Conservation (phyloP, 495 filamentous ascomycete species). For the Trichodelitschia bisporula region DNA sequence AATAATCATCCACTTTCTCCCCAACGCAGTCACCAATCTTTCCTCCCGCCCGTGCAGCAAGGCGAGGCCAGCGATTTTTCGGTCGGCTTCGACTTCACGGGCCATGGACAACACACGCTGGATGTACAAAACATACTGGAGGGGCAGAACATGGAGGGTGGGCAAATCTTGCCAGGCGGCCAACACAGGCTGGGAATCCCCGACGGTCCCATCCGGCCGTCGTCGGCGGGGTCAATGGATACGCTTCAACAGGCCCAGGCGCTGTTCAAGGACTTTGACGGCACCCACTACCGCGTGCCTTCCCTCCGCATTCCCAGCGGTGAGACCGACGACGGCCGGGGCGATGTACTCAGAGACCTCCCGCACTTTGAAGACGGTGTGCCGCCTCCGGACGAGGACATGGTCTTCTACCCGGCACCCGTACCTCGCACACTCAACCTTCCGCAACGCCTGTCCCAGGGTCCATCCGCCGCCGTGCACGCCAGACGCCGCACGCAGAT, state of each 20-base stretch:
- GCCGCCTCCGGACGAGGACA: slow-evolving; percentile 39
- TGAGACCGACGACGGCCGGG: slow-evolving; percentile 14
- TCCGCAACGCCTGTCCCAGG: slow-evolving; percentile 64
- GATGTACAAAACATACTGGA: no score
- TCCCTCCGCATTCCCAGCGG: slow-evolving; percentile 10
- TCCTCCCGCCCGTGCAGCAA: no score
- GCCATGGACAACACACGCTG: no score
- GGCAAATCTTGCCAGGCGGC: no score
- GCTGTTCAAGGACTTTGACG: slow-evolving; percentile 83
- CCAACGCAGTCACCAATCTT: no score
- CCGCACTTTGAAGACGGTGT: slow-evolving; percentile 1
- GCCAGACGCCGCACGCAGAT: slow-evolving; percentile 40
- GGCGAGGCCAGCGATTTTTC: no score
- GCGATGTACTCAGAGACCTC: no score
- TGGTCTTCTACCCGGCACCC: slow-evolving; percentile 89
- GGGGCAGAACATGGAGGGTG: no score
- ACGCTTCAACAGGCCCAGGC: slow-evolving; percentile 39
- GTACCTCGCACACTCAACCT: slow-evolving; percentile 85
- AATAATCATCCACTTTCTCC: no score
- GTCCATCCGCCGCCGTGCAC: slow-evolving; percentile 31
- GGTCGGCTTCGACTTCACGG: no score
- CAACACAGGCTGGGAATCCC: no score
- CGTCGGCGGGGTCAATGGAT: slow-evolving; percentile 33
- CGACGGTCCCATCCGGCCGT: slow-evolving; percentile 17
- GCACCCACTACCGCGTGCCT: slow-evolving; percentile 42